These are phyloP conservation scores for Sanghuangporus baumii DNA, from an alignment of 1,284 basidiomycete genomes.

Conservation along the genomic window DNA sequence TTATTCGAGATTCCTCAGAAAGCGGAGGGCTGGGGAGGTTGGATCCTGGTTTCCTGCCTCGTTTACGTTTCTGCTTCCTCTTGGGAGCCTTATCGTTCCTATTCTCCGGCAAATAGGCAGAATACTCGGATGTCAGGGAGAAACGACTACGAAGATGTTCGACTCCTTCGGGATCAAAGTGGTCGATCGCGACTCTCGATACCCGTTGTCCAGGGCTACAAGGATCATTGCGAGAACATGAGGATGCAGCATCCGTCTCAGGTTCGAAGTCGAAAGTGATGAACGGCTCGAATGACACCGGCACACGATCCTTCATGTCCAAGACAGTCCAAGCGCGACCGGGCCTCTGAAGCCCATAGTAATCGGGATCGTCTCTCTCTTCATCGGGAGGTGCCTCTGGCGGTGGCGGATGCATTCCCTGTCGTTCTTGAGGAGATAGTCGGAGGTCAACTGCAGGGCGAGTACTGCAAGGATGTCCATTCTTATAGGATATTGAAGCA, in stretches of 20 bases:
- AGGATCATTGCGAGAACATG: background rate
- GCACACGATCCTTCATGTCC: background rate
- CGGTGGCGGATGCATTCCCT: background rate
- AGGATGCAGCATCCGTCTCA: background rate
- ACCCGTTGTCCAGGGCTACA: background rate
- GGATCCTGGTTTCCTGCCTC: background rate
- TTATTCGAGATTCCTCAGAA: too few relatives aligned
- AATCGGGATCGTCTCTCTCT: background rate
- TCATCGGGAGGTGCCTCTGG: background rate
- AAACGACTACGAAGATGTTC: constrained; percentile 8
- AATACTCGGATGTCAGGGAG: background rate
- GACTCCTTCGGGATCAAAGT: constrained; percentile 18
- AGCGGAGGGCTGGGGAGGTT: too few relatives aligned
- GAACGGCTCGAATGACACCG: constrained; percentile 2
- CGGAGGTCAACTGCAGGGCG: background rate
- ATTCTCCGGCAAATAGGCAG: background rate
- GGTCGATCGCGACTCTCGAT: constrained; percentile 14
- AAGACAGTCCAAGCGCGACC: background rate
- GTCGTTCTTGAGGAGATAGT: background rate
- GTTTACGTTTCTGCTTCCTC: background rate
- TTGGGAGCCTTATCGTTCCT: background rate
- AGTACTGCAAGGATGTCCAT: background rate
- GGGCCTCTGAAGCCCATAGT: background rate
- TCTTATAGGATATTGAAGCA: background rate
- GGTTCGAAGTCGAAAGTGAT: constrained; percentile 12